Evolutionary conservation across 305 asterid species (phyloP), one percentile per base, ranked within the genome.

Genomic region (Galium porrigens): DNA sequence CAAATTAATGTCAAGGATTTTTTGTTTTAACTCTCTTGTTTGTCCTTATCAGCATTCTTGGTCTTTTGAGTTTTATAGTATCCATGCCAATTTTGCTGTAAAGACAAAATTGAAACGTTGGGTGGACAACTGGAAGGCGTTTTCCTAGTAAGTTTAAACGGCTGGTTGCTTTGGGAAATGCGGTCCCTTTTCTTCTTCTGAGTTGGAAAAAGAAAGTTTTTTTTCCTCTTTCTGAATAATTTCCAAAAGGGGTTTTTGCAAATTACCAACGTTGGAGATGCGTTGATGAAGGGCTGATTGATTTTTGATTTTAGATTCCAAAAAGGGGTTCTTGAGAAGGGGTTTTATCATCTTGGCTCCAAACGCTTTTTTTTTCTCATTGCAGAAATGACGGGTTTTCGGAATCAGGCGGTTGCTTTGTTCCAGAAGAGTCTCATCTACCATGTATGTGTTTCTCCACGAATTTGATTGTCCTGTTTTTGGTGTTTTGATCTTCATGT

Each of bases 351-450:
- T 14, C 42, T 37, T 8, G 42, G 48, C 48, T 41, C 48, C 48
- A 11, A 41, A 41, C 0, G 48, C 15, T 48, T 0, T 0, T 37
- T 61, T 63, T 10, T 63, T 49, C 67, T 29, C 12, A 3, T 12
- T 63, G 58, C 67, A 27, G 63, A 58, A 59, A 76, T 72, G 80
- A 72, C 56, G 57, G 63, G 67, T 12, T 68, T 46, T 36, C 42
- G 66, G 72, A 76, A 68, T 67, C 80, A 76, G 68, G 41, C 69
- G 12, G 56, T 61, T 32, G 80, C 74, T 64, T 65, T 76, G 72
- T 68, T 30, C 51, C 46, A 57, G 39, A 72, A 76, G 42, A 76
- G 72, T 34, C 74, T 76, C 29, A 44, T 41, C 46, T 75, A 67
- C 32, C 73, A 71, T 6, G 79, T 70, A 10, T 46, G 72, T 48